Evolutionary conservation across 2,329 filamentous ascomycete genomes (phyloP), one percentile per base, ranked within the genome.

Genomic region (Pseudogymnoascus sp.): DNA sequence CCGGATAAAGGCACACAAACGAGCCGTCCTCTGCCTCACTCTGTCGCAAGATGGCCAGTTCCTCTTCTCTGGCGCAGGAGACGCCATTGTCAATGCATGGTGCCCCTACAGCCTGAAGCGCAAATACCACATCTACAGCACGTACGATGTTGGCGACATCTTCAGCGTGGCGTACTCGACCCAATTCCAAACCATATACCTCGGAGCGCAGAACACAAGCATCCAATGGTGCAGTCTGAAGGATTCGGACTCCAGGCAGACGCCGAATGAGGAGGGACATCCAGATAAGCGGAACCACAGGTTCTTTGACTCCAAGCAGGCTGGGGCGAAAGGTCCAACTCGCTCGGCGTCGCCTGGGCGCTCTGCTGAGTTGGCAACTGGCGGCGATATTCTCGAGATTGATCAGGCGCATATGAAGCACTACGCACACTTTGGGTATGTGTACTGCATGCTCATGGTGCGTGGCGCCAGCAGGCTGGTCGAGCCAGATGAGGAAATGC

Each of bases 21-120:
- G 95, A 63, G 96, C 91, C 72, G 90, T 99, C 21, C 85, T 99
- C 59, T 91, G 88, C 64, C 82, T 99, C 2, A 89, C 87, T 72
- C 81, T 99, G 26, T 93, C 90, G 8, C 82, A 86, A 61, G 87
- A 96, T 74, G 81, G 85, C 66, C 74, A 71, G 15, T 80, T 96
- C 31, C 83, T 99, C 9, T 93, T 99, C 75, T 97, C 93, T 10
- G 96, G 90, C 70, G 93, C 92, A 9, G 93, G 92, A 68, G 95
- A 99, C 72, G 90, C 93, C 1, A 89, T 97, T 64, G 88, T 97
- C 72, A 97, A 96, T 74, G 91, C 96, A 44, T 99, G 95, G 95
- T 88, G 87, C 70, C 90, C 93, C 1, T 82, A 79, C 47, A 88
- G 86, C 5, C 87, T 96, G 74, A 83, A 83, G 63, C 87, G 89